Evolutionary conservation across 2,329 filamentous ascomycete genomes (phyloP).

Genomic region (Magnaporthiopsis rhizophila): DNA sequence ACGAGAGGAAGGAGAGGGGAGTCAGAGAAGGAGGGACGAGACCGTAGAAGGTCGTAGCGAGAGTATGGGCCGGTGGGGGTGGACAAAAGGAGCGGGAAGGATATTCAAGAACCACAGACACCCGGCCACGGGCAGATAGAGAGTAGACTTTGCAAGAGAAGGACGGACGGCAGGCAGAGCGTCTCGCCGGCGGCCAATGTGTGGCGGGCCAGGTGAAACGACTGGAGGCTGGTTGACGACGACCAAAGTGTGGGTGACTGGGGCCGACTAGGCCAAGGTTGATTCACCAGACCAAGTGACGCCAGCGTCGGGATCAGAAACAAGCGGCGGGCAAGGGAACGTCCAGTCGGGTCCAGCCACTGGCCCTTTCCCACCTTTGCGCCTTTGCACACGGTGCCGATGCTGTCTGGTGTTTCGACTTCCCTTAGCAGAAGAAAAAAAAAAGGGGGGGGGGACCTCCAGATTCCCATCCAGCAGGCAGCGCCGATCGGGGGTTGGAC

Average conservation of each 20-base stretch:
- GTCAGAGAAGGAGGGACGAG: conserved; percentile 5
- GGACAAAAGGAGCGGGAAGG: conserved; percentile 10
- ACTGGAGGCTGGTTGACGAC: conserved; percentile 11
- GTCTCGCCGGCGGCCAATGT: conserved; percentile 13
- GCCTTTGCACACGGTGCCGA: background rate
- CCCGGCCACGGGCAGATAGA: no score
- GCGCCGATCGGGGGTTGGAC: background rate
- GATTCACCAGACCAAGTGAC: background rate
- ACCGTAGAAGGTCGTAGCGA: conserved; percentile 8
- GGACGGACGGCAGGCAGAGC: conserved; percentile 8
- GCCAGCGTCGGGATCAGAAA: background rate
- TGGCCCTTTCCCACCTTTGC: background rate
- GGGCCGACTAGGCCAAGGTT: background rate
- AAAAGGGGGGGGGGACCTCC: background rate
- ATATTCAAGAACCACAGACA: conserved; percentile 9
- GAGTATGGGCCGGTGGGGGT: conserved; percentile 9
- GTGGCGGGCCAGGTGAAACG: conserved; percentile 20
- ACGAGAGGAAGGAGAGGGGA: conserved; percentile 4
- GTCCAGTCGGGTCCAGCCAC: background rate
- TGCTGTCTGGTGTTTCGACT: background rate
- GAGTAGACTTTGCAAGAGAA: background rate
- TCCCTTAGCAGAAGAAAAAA: background rate
- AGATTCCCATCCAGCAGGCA: background rate
- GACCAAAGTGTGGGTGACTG: conserved; percentile 8
- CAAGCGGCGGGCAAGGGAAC: background rate